These are phyloP conservation scores for Echria macrotheca DNA, from an alignment of 495 filamentous ascomycete species.

Conservation along the genomic window DNA sequence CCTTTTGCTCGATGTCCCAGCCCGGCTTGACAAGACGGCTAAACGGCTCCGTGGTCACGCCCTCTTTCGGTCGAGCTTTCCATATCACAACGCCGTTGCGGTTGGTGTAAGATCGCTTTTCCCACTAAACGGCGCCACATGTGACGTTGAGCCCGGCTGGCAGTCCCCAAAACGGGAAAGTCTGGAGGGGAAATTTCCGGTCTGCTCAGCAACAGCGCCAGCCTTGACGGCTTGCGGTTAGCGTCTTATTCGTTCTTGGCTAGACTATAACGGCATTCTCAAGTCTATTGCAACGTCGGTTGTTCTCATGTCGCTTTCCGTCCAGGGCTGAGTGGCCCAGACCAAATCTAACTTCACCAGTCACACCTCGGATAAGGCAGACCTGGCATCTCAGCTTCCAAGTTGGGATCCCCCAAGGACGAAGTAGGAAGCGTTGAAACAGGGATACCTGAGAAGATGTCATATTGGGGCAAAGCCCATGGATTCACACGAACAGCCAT, in stretches of 20 bases:
- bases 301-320: not conserved
- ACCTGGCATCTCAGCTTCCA: not conserved
- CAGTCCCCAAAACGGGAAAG: not conserved
- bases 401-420: not conserved
- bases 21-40: constrained; percentile 4
- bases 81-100: constrained; percentile 1
- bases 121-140: constrained; percentile 15
- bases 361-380: not conserved
- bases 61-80: not conserved
- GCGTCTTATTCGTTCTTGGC: not conserved
- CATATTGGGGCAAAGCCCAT: no score
- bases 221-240: not conserved
- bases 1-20: not conserved
- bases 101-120: not conserved
- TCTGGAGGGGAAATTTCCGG: not conserved
- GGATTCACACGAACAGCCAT: no score
- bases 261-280: constrained; percentile 3
- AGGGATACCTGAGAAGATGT: no score
- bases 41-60: not conserved
- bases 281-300: constrained; percentile 14
- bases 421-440: not conserved
- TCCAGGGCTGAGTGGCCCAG: not conserved
- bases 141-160: constrained; percentile 4
- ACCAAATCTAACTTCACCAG: not conserved
- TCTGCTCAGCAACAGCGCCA: not conserved